Conservation (phyloP, 2,329 filamentous ascomycete species). For the Alternaria hordeiaustralica region DNA sequence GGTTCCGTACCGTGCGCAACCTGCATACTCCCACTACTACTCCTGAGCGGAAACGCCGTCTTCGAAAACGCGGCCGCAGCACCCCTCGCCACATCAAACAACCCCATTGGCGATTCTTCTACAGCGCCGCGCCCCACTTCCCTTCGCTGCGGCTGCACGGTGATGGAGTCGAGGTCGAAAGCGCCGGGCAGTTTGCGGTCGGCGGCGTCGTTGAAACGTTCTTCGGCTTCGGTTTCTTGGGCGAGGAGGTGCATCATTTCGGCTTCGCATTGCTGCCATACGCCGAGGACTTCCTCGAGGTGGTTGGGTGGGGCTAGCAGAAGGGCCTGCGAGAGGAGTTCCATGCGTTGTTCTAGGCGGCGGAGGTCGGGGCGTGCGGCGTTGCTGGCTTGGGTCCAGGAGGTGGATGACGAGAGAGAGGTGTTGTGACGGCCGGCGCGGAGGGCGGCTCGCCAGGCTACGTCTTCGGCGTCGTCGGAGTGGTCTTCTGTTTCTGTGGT, state of each 20-base stretch:
- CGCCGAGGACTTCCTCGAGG: constrained; percentile 76
- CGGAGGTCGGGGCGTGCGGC: constrained; percentile 63
- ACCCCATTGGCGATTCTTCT: constrained; percentile 59
- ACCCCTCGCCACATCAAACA: constrained; percentile 60
- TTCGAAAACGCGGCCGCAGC: constrained; percentile 57
- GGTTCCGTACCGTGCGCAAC: constrained; percentile 12
- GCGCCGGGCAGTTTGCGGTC: constrained; percentile 62
- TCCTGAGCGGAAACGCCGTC: constrained; percentile 55
- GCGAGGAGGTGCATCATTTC: constrained; percentile 72
- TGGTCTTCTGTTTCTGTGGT: constrained; percentile 25
- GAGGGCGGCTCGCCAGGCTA: constrained; percentile 80
- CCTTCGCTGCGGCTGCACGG: constrained; percentile 47
- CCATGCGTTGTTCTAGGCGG: constrained; percentile 80
- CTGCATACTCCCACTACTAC: constrained; percentile 24
- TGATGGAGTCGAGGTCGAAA: constrained; percentile 47
- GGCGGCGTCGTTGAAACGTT: constrained; percentile 72
- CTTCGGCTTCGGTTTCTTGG: constrained; percentile 71
- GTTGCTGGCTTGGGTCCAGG: constrained; percentile 51
- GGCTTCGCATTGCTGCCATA: constrained; percentile 78
- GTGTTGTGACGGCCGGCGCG: constrained; percentile 75
- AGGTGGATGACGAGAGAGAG: constrained; percentile 41
- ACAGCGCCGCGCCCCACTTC: constrained; percentile 52
- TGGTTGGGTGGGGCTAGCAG: constrained; percentile 73
- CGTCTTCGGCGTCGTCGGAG: constrained; percentile 61
- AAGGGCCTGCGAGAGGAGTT: constrained; percentile 77